phyloP scores from a whole-genome alignment of 331 rosid genomes.

The Saraca asoca region DNA sequence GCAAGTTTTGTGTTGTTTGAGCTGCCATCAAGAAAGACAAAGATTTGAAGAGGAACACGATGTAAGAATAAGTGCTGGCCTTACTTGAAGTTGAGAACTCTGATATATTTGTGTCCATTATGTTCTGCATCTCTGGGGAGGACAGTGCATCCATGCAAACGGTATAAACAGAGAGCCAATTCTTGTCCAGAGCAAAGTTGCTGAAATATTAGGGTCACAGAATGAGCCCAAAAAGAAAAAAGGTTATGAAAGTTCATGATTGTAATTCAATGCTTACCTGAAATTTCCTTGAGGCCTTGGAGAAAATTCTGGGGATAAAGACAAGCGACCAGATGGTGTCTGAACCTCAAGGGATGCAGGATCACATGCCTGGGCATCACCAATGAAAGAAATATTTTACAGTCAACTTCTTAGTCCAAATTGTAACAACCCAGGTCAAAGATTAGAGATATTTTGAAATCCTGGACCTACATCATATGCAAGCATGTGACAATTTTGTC shows the following conservation, averaged over 20 bases:
- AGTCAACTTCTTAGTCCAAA: slow-evolving; percentile 35
- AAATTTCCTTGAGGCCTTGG: slow-evolving; percentile 37
- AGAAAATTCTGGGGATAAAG: slow-evolving; percentile 44
- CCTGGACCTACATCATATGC: background rate
- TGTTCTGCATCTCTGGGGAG: slow-evolving; percentile 58
- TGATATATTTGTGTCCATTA: slow-evolving; percentile 41
- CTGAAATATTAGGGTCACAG: slow-evolving; percentile 45
- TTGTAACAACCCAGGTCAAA: slow-evolving; percentile 1
- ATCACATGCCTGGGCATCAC: slow-evolving; percentile 39
- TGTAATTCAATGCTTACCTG: slow-evolving; percentile 41
- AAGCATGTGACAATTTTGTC: background rate
- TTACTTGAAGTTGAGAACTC: slow-evolving; percentile 49
- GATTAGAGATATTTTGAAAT: background rate
- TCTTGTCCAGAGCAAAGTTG: slow-evolving; percentile 52
- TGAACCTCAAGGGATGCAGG: slow-evolving; percentile 45
- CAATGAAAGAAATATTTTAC: slow-evolving; percentile 36
- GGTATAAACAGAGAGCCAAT: slow-evolving; percentile 68
- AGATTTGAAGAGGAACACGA: slow-evolving; percentile 18
- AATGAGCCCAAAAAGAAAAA: slow-evolving; percentile 29
- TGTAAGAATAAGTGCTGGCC: slow-evolving; percentile 32
- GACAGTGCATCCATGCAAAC: slow-evolving; percentile 59
- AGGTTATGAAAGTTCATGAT: slow-evolving; percentile 21
- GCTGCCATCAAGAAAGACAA: slow-evolving; percentile 19
- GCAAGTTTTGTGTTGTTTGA: slow-evolving; percentile 19
- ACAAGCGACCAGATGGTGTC: slow-evolving; percentile 36